Percentiles rank a stretch among this genome's conserved stretches.
These are phyloP conservation scores for Kwoniella europaea DNA, from an alignment of 768 basidiomycete genomes.

Conservation along the genomic window DNA sequence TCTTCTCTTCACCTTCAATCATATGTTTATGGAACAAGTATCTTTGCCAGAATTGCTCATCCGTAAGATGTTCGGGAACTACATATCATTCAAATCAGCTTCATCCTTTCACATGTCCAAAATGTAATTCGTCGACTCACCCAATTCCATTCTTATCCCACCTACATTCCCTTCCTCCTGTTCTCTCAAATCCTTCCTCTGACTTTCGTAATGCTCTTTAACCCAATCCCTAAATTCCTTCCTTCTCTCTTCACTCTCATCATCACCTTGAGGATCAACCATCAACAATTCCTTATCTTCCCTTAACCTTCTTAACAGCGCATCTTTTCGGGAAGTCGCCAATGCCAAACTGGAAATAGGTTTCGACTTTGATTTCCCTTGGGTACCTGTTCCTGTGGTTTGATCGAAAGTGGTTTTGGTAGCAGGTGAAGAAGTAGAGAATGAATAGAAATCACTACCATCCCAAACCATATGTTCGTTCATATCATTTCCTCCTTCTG, in stretches of 20 bases:
- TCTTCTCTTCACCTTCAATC: slow-evolving; percentile 55
- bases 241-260: slow-evolving; percentile 54
- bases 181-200: slow-evolving; percentile 28
- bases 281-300: slow-evolving; percentile 75
- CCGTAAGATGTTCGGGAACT: slow-evolving; percentile 53
- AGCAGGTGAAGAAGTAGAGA: slow-evolving; percentile 61
- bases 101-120: background rate
- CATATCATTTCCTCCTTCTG: slow-evolving; percentile 17
- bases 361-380: slow-evolving; percentile 57
- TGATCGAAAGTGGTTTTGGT: slow-evolving; percentile 38
- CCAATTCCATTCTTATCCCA: slow-evolving; percentile 48
- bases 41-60: slow-evolving; percentile 57
- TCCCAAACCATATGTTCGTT: slow-evolving; percentile 67
- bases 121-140: slow-evolving; percentile 25
- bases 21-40: slow-evolving; percentile 57
- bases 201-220: slow-evolving; percentile 50
- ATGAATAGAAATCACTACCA: slow-evolving; percentile 82
- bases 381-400: too few species aligned
- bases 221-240: slow-evolving; percentile 47
- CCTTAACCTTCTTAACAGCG: slow-evolving; percentile 72
- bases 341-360: slow-evolving; percentile 39
- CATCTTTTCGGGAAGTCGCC: slow-evolving; percentile 68
- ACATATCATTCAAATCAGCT: background rate
- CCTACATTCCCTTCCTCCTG: slow-evolving; percentile 49
- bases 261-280: slow-evolving; percentile 74